Percentiles rank a stretch among this genome's conserved stretches.
Evolutionary conservation across 2,329 filamentous ascomycete genomes (phyloP).

Genomic region (Ophiostoma australiae): DNA sequence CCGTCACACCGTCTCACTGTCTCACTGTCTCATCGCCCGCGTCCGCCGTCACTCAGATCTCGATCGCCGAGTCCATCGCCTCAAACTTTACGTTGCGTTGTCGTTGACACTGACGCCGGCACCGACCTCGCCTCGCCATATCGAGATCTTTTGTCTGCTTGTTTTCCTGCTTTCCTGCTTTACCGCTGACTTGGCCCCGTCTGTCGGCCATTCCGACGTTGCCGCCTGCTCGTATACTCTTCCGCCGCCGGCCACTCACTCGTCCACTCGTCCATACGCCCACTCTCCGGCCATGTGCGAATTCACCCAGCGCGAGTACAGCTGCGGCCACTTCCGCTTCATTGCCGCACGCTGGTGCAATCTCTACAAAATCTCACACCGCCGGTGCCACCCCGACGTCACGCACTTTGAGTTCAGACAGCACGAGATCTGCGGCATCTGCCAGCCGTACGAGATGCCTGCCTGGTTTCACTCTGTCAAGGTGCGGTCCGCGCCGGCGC

Average conservation of each 20-base stretch:
- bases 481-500: slow-evolving; percentile 27
- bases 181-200: no score
- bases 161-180: no score
- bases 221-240: no score
- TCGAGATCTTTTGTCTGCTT: background rate
- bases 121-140: no score
- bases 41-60: background rate
- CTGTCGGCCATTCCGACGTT: no score
- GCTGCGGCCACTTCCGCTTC: slow-evolving; percentile 37
- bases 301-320: slow-evolving; percentile 42
- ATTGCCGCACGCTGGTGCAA: slow-evolving; percentile 37
- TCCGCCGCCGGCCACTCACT: background rate
- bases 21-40: background rate
- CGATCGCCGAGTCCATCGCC: background rate
- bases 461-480: slow-evolving; percentile 39
- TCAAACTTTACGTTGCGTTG: no score
- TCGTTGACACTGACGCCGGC: no score
- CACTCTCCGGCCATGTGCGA: slow-evolving; percentile 41
- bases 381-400: slow-evolving; percentile 35
- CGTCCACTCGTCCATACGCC: background rate
- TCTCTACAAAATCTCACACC: slow-evolving; percentile 34
- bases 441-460: slow-evolving; percentile 36
- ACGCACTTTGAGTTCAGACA: slow-evolving; percentile 34
- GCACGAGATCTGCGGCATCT: slow-evolving; percentile 32
- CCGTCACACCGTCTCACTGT: background rate